Evolutionary conservation across 2,329 filamentous ascomycete genomes (phyloP), one percentile per base, ranked within the genome.

Genomic region (Xylariales sp.): DNA sequence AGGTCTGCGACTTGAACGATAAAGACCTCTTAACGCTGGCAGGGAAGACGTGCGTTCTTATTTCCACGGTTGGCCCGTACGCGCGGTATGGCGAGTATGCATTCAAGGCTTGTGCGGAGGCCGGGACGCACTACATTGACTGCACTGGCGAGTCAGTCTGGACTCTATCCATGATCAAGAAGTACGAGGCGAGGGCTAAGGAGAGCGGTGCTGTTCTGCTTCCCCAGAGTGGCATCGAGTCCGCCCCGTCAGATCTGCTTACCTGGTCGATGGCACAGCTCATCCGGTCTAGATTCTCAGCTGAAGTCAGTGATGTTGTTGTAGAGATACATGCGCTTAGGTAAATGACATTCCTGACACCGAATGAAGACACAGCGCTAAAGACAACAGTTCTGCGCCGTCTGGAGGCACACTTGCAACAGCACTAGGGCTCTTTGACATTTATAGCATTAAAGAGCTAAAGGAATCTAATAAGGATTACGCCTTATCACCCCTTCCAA

Each of bases 351-450:
- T n/a, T n/a, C n/a, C n/a, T n/a, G n/a, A n/a, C n/a, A n/a, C n/a
- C n/a, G n/a, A n/a, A n/a, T n/a, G n/a, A n/a, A n/a, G n/a, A n/a
- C n/a, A n/a, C n/a, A n/a, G n/a, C n/a, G n/a, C n/a, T n/a, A n/a
- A n/a, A n/a, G n/a, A n/a, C 32, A 29, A 32, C 22, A 77, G 71
- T 32, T 59, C 64, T 19, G 52, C 62, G 1, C 73, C 78, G 3
- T 84, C 80, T 1, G 81, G 81, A n/a, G 82, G 82, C 34, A 83
- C 86, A 2, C 63, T 90, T 4, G 71, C 77, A 24, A 89, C 88
- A 0, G 66, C 81, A 4, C 60, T 96, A 11, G 73, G 58, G 34
- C 49, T 80, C 16, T 68, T 80, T 43, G 78, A 83, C 19, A 59
- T 61, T 33, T 80, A 73, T 53, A 62, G 64, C 16, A 38, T 76